Base-by-base conservation (phyloP, 164 flowering plant species). In the Magnolia kwangsiensis region DNA sequence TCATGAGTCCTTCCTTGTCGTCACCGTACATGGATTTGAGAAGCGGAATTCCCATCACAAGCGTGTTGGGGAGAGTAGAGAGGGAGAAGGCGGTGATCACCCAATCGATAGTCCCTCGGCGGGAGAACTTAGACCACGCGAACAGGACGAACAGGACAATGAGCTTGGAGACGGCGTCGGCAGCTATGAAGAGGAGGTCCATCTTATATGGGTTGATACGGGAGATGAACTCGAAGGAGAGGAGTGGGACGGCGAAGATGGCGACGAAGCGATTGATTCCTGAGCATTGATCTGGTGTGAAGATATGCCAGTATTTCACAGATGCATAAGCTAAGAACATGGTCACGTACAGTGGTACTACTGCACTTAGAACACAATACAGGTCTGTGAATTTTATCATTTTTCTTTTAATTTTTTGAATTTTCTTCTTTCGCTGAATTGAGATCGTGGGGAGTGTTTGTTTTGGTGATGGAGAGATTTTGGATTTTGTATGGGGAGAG, bases 261-360 rank as follows among this genome's bases (percentile, higher is more conserved):
- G 86, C 83, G 3, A 85, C 84, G 59, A 85, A 83, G 4, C 83
- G 75, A 82, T 85, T 85, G 83, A 85, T 82, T 1, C 88, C 88
- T 4, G 83, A 73, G 71, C 88, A 85, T 50, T 85, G 88, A 4
- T 83, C 84, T 1, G 86, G 84, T 2, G 78, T 79, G 76, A 82
- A 82, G 78, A 79, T 74, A 67, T 79, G 79, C 82, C 82, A 79
- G 81, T 84, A 83, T 69, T 80, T 81, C 3, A 83, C 86, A 2
- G 88, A 81, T 2, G 68, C 78, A 75, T 85, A 85, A 37, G 83
- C 88, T 27, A 85, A 78, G 73, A 85, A 75, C 84, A 83, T 83
- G 69, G 86, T 74, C 64, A 83, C 82, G 68, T 85, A 85, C 18
- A 85, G 83, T 13, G 88, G 88, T 21, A 85, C 81, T 1, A 85